These are phyloP conservation scores for Hypomontagnella submonticulosa DNA, from an alignment of 495 filamentous ascomycete genomes.

Conservation along the genomic window DNA sequence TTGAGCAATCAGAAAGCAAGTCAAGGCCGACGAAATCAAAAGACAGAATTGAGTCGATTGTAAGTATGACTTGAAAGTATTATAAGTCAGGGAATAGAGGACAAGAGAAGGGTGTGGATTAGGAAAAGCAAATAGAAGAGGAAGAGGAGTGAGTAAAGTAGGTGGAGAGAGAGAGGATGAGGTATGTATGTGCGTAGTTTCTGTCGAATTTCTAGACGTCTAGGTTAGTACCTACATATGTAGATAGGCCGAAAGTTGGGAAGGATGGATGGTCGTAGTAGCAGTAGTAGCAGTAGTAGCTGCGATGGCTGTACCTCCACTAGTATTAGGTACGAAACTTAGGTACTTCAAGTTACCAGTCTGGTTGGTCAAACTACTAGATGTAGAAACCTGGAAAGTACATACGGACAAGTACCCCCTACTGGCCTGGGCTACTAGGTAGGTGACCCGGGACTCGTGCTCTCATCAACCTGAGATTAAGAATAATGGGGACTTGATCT, in stretches of 20 bases:
- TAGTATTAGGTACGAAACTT: too few species aligned
- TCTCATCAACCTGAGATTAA: slow-evolving; percentile 41
- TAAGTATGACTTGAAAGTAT: slow-evolving; percentile 2
- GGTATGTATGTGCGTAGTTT: not conserved
- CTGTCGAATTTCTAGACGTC: slow-evolving; percentile 1
- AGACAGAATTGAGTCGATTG: not conserved
- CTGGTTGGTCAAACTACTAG: too few species aligned
- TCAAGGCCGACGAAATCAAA: not conserved
- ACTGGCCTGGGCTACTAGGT: not conserved
- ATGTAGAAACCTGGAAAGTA: not conserved
- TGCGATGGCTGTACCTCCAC: too few species aligned
- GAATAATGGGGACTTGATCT: slow-evolving; percentile 34
- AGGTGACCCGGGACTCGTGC: slow-evolving; percentile 19
- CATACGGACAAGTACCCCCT: not conserved
- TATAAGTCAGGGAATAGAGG: slow-evolving; percentile 4
- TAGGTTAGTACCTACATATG: too few species aligned
- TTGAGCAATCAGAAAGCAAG: slow-evolving; percentile 7
- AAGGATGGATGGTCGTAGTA: too few species aligned
- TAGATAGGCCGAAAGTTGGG: too few species aligned
- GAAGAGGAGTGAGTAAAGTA: not conserved
- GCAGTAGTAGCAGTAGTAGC: too few species aligned
- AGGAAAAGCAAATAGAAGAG: not conserved
- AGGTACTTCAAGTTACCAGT: too few species aligned
- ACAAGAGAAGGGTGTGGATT: not conserved
- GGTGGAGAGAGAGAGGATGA: not conserved